phyloP scores from a whole-genome alignment of 73 alveolate species.

The Symbiodinium natans region DNA sequence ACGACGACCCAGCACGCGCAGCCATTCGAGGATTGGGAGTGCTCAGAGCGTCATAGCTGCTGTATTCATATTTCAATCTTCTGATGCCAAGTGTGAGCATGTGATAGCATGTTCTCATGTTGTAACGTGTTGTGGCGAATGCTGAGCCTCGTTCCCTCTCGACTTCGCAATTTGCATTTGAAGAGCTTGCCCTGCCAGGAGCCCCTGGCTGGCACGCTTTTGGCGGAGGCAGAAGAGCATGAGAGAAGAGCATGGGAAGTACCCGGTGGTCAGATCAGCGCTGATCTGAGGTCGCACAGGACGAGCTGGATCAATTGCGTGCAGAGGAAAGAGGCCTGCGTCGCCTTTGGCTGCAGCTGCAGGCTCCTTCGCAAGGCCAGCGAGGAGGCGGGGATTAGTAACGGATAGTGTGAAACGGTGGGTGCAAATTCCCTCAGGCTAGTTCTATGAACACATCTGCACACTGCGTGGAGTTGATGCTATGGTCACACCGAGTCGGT shows the following conservation, averaged over 20 bases:
- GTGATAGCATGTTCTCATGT: too few species aligned
- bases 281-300: slow-evolving; percentile 4
- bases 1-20: not conserved
- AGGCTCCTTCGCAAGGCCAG: not conserved
- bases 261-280: not conserved
- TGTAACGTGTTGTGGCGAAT: too few species aligned
- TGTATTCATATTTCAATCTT: too few species aligned
- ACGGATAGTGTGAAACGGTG: too few species aligned
- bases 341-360: slow-evolving; percentile 33
- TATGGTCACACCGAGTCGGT: not conserved
- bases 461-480: not conserved
- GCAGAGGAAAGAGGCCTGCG: slow-evolving; percentile 42
- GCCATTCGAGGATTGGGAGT: not conserved
- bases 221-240: not conserved
- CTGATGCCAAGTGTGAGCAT: too few species aligned
- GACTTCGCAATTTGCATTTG: too few species aligned
- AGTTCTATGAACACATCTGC: not conserved
- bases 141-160: too few species aligned
- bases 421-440: not conserved
- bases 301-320: slow-evolving; percentile 52
- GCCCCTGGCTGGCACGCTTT: not conserved
- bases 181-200: too few species aligned
- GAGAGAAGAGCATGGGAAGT: not conserved
- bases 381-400: not conserved
- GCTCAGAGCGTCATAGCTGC: not conserved